Percentiles rank a stretch among this genome's conserved stretches.
Conservation (phyloP, 1,139 yeast species). For the Spencermartinsiella ligniputridi region DNA sequence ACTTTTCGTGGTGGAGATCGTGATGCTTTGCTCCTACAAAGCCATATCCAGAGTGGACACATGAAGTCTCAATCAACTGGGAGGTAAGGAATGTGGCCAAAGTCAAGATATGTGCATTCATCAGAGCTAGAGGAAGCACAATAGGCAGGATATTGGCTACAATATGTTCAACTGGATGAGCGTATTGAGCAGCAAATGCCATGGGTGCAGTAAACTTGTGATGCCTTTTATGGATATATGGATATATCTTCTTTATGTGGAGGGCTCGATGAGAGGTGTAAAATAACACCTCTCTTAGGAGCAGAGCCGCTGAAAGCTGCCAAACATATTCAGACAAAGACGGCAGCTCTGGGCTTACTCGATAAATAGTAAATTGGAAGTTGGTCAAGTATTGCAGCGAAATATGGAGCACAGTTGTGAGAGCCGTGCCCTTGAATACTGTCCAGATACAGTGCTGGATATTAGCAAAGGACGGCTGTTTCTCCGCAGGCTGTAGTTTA, state of each 20-base stretch:
- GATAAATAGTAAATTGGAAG: constrained; percentile 2
- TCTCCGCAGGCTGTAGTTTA: constrained; percentile 19
- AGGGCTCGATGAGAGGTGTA: constrained; percentile 22
- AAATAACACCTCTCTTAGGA: constrained; percentile 20
- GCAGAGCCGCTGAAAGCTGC: constrained; percentile 12
- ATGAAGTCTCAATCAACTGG: constrained; percentile 21
- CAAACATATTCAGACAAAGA: constrained; percentile 10
- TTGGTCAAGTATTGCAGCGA: constrained; percentile 5
- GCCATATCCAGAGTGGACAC: constrained; percentile 24
- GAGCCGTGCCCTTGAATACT: constrained; percentile 15
- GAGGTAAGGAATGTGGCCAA: constrained; percentile 18
- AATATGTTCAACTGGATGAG: constrained; percentile 21
- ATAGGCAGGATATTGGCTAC: constrained; percentile 22
- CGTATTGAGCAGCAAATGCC: constrained; percentile 24
- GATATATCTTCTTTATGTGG: constrained; percentile 17
- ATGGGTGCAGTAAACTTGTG: constrained; percentile 25
- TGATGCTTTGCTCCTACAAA: constrained; percentile 21
- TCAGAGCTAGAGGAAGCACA: constrained; percentile 16
- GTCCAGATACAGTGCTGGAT: constrained; percentile 15
- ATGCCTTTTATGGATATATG: constrained; percentile 21
- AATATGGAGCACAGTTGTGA: constrained; percentile 12
- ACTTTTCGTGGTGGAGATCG: constrained; percentile 26
- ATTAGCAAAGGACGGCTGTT: constrained; percentile 19
- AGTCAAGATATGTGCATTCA: constrained; percentile 16
- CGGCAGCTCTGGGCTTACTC: constrained; percentile 14